Conservation (phyloP, 371 early-diverging fungal genomes). For the Mucor circinelloides region DNA sequence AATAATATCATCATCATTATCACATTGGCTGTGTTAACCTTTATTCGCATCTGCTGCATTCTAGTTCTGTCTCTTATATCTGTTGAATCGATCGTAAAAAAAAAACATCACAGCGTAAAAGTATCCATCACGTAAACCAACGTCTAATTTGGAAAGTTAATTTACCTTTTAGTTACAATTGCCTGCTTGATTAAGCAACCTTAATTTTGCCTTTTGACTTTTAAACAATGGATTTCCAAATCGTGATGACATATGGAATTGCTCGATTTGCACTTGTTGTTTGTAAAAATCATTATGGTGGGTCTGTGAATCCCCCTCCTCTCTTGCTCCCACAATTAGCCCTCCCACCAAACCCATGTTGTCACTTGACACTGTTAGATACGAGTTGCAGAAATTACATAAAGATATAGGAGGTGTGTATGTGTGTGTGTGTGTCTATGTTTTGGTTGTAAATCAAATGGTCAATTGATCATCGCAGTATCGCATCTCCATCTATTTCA, state of each 20-base stretch:
- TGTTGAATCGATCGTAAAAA: conserved; percentile 6
- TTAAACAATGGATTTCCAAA: not conserved
- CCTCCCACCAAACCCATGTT: not conserved
- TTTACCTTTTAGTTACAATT: not conserved
- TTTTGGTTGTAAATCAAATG: not conserved
- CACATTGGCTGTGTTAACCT: not conserved
- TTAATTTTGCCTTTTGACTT: conserved; percentile 7
- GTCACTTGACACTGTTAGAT: not conserved
- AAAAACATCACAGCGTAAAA: not conserved
- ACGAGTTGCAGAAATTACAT: not conserved
- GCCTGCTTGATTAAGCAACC: not conserved
- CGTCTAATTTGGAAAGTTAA: conserved; percentile 2
- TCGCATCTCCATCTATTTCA: too few relatives aligned
- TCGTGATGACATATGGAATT: conserved; percentile 5
- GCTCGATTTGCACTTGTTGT: conserved; percentile 7
- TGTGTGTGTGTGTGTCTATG: too few relatives aligned
- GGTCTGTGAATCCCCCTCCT: not conserved
- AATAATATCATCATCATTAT: not conserved
- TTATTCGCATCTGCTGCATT: not conserved
- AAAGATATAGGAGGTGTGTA: not conserved
- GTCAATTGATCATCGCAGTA: not conserved
- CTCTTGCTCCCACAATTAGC: not conserved
- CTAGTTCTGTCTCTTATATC: not conserved
- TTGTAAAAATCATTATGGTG: not conserved
- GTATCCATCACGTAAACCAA: not conserved